Evolutionary conservation across 805 yeast species (phyloP), one percentile per base, ranked within the genome.

Genomic region (Pichia thaimueangensis): DNA sequence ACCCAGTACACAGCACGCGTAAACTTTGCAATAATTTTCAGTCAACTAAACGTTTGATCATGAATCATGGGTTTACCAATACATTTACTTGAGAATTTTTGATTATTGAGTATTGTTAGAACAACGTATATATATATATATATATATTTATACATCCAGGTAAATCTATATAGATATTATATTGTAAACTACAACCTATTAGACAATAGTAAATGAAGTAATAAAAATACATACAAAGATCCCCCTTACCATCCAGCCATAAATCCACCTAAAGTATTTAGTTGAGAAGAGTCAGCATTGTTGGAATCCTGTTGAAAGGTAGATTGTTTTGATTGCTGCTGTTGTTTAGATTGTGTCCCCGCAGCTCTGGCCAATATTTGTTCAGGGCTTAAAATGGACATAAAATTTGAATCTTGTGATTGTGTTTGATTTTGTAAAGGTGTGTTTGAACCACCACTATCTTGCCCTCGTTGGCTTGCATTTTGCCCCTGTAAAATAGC

Each of bases 281-380:
- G 24, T 29, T 27, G 35, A 17, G 9, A 20, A 13, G 11, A n/a
- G 35, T 4, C 22, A 20, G 10, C 20, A 11, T 19, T 30, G 12
- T 30, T 11, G 12, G 12, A 32, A 4, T 31, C 19, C n/a, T 25
- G 21, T 15, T 30, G 31, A 7, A 29, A 29, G 15, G 6, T 15
- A n/a, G 13, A 17, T 19, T 29, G 29, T 25, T 11, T 11, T 28
- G 12, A 16, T 10, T 35, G 40, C 28, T 24, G 43, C 11, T 17
- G 43, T 32, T 33, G 43, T n/a, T 19, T 31, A 15, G 22, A 20
- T 32, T 42, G 41, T 8, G 30, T 13, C 3, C 38, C 13, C 20
- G 42, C 41, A 17, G 57, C 64, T 37, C 62, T 53, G 12, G 65
- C 63, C 25, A 62, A 50, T 9, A 62, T 60, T 43, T 62, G 65